Evolutionary conservation across 2,329 filamentous ascomycete genomes (phyloP), one percentile per base, ranked within the genome.

Genomic region (Penicillium sp.): DNA sequence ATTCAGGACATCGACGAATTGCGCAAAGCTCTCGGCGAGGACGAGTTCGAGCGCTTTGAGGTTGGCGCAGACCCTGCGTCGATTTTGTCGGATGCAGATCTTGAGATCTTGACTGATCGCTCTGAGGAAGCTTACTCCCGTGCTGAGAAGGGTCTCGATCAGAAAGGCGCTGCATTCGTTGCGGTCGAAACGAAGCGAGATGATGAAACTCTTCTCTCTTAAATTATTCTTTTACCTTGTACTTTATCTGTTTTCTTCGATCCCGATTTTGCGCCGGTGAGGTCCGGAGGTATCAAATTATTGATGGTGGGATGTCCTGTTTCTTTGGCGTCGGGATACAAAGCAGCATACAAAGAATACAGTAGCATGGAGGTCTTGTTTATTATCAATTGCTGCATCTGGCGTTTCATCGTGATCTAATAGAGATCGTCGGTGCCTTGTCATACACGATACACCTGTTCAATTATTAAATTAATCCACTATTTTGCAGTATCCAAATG

Each of bases 91-190:
- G 84, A 94, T 44, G 78, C 82, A 26, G 94, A 97, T 65, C 66
- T 99, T 26, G 81, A 86, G 2, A 84, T 90, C 2, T 70, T 99
- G 48, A 89, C 90, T 41, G 92, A 97, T 73, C 79, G 91, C 26
- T 84, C 81, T 59, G 79, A 82, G 44, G 84, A 85, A 64, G 85
- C 85, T 2, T 88, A 86, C 74, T 83, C 82, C 36, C 81, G 84
- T 51, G 92, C 92, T 1, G 91, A 93, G 55, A 88, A 84, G 66
- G 92, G 92, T 0, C 73, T 90, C 45, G 90, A 91, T 56, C 75
- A 74, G 58, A 74, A 68, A 48, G 78, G 76, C 0, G 61, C 68
- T 44, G 72, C 78, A 0, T 95, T 91, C 69, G 84, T 84, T 67
- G 87, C 91, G 47, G 89, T 97, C 11, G 91, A 93, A 73, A 95